phyloP scores from a whole-genome alignment of 176 grass and related monocot species.

The Pontederia paniculata region DNA sequence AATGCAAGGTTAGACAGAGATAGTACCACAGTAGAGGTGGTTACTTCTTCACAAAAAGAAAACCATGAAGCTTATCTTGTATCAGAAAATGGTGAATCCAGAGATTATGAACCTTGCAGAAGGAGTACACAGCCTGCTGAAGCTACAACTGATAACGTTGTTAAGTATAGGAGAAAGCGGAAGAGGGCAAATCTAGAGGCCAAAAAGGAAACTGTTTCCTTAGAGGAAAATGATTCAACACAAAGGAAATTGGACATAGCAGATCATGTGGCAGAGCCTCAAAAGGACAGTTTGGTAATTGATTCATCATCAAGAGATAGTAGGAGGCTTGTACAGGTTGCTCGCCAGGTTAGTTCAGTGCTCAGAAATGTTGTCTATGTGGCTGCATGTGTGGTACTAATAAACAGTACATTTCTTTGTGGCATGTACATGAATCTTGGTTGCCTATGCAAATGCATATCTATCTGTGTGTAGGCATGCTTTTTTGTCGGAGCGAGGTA shows the following conservation, averaged over 20 bases:
- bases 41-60: not conserved
- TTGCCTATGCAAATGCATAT: no score
- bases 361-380: no score
- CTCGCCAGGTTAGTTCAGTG: constrained; percentile 53
- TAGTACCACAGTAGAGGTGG: not conserved
- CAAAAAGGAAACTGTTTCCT: constrained; percentile 19
- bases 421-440: no score
- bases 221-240: constrained; percentile 14
- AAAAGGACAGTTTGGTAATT: not conserved
- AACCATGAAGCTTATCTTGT: not conserved
- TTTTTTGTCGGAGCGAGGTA: no score
- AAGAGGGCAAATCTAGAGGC: constrained; percentile 36
- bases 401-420: no score
- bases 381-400: no score
- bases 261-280: not conserved
- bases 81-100: not conserved
- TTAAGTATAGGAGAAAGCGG: constrained; percentile 86
- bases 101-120: not conserved
- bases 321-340: constrained; percentile 66
- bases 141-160: constrained; percentile 39
- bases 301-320: constrained; percentile 34
- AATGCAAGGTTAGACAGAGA: not conserved
- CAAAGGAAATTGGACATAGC: constrained; percentile 5
- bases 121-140: constrained; percentile 12
- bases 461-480: no score